Evolutionary conservation across 306 rosid genomes (phyloP).

Genomic region (Dicorynia guianensis): DNA sequence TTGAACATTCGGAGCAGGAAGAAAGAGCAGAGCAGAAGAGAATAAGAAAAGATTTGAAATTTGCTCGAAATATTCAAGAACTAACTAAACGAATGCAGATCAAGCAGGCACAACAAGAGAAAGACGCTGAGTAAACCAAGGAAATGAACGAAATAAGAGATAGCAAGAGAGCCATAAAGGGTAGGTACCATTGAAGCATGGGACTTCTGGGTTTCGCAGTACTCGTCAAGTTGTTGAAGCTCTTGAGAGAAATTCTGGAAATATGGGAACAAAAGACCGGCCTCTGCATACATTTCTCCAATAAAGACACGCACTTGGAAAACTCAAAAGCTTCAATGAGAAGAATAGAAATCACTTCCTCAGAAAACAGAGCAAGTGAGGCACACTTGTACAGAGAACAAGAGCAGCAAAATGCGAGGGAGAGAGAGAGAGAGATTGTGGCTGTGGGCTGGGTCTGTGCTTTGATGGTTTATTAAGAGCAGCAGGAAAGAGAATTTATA

Average conservation of each 20-base stretch:
- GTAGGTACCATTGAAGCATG: constrained; percentile 70
- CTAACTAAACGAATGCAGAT: constrained; percentile 48
- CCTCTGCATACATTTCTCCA: constrained; percentile 85
- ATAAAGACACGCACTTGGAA: constrained; percentile 17
- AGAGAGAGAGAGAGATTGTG: background rate
- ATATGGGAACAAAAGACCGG: constrained; percentile 72
- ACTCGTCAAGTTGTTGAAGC: constrained; percentile 82
- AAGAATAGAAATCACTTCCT: constrained; percentile 5
- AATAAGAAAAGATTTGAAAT: constrained; percentile 26
- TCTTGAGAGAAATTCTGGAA: constrained; percentile 73
- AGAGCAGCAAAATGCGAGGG: constrained; percentile 32
- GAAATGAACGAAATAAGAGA: background rate
- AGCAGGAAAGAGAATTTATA: constrained; percentile 50
- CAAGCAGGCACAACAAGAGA: constrained; percentile 28
- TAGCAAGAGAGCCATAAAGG: constrained; percentile 9
- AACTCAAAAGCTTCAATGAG: constrained; percentile 19
- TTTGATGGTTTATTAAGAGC: constrained; percentile 29
- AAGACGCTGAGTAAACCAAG: constrained; percentile 13
- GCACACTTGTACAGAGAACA: background rate
- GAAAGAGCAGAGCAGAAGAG: background rate
- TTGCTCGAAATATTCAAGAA: constrained; percentile 26
- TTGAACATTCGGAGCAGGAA: constrained; percentile 19
- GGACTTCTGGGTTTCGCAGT: constrained; percentile 68
- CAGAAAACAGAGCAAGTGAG: constrained; percentile 25
- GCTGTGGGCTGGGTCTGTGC: background rate